phyloP scores from a whole-genome alignment of 2,329 filamentous ascomycete species.

The Scedosporium aurantiacum region DNA sequence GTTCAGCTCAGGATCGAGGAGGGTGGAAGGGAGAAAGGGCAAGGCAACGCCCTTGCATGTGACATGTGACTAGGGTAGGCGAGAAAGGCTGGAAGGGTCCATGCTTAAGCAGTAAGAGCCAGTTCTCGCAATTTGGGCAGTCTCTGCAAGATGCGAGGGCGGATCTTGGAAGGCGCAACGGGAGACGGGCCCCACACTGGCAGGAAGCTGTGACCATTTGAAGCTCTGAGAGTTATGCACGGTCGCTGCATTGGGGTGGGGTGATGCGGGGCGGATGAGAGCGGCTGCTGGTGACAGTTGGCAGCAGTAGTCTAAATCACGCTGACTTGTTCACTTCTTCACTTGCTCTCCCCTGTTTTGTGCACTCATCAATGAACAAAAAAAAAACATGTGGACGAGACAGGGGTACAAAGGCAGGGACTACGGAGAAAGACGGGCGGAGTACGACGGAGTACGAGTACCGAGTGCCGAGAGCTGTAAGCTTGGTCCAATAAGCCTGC shows the following conservation, averaged over 20 bases:
- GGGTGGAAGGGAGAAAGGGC: neutral
- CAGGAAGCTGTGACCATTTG: neutral
- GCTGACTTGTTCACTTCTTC: no score
- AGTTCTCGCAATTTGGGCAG: neutral
- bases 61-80: neutral
- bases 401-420: neutral
- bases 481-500: constrained; percentile 1
- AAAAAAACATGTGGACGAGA: neutral
- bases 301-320: no score
- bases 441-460: constrained; percentile 7
- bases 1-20: neutral
- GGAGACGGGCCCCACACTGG: neutral
- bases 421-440: constrained; percentile 1
- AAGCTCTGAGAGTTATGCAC: neutral
- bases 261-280: neutral
- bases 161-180: neutral
- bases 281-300: neutral
- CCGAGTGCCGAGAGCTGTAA: neutral
- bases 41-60: neutral
- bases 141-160: neutral
- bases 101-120: no score
- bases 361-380: no score
- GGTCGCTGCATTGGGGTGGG: neutral
- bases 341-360: no score
- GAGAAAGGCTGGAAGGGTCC: neutral